These are phyloP conservation scores for Cynara cardunculus DNA, from an alignment of 129 eudicot species.

Conservation along the genomic window DNA sequence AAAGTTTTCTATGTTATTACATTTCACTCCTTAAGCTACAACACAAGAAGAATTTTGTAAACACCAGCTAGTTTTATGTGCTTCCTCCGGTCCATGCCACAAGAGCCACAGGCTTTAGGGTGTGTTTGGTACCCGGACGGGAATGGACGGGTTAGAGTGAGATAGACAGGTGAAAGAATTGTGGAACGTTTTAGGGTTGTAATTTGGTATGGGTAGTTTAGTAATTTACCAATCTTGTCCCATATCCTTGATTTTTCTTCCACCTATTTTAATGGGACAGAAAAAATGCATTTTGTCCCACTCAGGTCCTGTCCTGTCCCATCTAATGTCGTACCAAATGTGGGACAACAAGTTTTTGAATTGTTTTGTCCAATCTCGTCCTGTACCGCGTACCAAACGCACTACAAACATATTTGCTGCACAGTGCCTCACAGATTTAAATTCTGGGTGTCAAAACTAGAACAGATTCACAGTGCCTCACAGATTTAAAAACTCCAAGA, in stretches of 20 bases:
- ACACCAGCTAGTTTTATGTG: background rate
- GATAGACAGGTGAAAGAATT: background rate
- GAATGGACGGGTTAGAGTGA: background rate
- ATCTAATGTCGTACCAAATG: too few species aligned
- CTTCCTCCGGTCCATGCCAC: background rate
- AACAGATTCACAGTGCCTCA: background rate
- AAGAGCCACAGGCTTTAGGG: background rate
- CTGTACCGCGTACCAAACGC: background rate
- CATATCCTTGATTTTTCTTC: background rate
- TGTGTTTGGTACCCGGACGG: background rate
- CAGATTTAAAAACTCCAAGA: background rate
- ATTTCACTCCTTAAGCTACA: background rate
- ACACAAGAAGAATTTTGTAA: background rate
- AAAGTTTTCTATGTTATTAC: background rate
- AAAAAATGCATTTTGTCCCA: too few species aligned
- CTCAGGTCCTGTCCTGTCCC: too few species aligned
- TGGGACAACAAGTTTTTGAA: too few species aligned
- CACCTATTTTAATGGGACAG: background rate
- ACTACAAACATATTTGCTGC: background rate
- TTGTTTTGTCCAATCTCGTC: background rate
- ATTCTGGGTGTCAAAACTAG: background rate
- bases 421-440: background rate
- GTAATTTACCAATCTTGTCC: background rate
- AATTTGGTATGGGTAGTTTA: background rate
- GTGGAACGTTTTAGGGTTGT: background rate